phyloP scores from a whole-genome alignment of 1,139 yeast genomes.

The Magnusiomyces clavatus region DNA sequence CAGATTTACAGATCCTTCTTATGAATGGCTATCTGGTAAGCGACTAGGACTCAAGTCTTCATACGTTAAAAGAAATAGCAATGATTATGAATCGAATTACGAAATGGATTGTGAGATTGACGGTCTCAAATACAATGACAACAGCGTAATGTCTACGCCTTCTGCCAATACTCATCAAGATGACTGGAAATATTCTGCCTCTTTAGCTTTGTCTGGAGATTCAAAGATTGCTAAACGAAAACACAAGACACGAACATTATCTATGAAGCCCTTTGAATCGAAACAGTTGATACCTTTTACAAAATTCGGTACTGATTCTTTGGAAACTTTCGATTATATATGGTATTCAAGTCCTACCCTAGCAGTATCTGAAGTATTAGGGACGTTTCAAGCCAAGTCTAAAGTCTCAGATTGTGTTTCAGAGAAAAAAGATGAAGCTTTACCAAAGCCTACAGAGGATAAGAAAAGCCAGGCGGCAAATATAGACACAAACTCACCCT shows the following conservation, averaged over 20 bases:
- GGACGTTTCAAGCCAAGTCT: not conserved
- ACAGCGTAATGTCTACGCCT: not conserved
- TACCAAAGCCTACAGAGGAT: not conserved
- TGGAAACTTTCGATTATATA: constrained; percentile 3
- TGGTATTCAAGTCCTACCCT: constrained; percentile 5
- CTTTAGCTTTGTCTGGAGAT: no score
- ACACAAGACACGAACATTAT: not conserved
- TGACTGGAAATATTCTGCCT: not conserved
- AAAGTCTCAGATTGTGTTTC: no score
- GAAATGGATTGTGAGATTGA: not conserved
- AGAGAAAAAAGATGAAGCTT: constrained; percentile 2
- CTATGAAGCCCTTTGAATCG: not conserved
- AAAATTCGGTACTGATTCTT: not conserved
- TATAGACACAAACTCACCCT: no score
- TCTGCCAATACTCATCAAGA: not conserved
- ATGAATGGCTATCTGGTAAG: not conserved
- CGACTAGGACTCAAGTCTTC: constrained; percentile 1
- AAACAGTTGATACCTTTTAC: constrained; percentile 3
- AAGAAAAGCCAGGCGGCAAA: no score
- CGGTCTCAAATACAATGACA: not conserved
- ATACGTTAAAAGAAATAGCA: not conserved
- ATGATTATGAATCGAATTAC: not conserved
- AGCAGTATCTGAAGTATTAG: constrained; percentile 5
- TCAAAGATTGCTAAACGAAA: not conserved
- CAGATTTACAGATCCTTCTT: constrained; percentile 1